Evolutionary conservation across 441 rosid genomes (phyloP), one percentile per base, ranked within the genome.

Genomic region (Manihot esculenta): DNA sequence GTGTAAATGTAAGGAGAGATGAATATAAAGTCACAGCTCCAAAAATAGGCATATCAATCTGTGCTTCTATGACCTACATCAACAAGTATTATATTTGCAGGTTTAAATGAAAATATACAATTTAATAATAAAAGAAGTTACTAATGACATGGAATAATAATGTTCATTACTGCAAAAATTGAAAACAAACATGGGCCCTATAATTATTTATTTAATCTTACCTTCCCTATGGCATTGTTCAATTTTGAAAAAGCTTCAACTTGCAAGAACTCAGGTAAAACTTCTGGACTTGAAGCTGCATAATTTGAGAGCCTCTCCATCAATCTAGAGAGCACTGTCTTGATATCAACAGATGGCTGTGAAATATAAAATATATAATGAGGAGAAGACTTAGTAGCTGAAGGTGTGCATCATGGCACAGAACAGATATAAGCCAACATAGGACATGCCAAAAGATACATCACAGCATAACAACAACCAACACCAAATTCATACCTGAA

Each of bases 251-350:
- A 95, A 67, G 99, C 99, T 83, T 91, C 99, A 56, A 95, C 98
- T 89, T 95, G 98, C 83, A 95, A 82, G 83, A 95, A 93, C 79
- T 90, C 96, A 21, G 99, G 99, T 74, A 95, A 81, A 68, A 85
- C 93, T 79, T 95, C 98, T 70, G 83, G 24, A 80, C 91, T 86
- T 79, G 87, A 89, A 74, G 97, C 95, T 70, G 99, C 98, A 81
- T 93, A 95, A 79, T 86, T 91, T 65, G 99, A 93, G 30, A 95
- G 87, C 84, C 99, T 89, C 83, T 95, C 98, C 99, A 95, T 95
- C 80, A 95, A 81, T 74, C 94, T 87, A 57, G 99, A 93, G 71
- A 95, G 87, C 75, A 93, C 97, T 8, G 97, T 95, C 93, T 89
- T 93, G 83, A 93, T 87, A 82, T 95, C 99, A 73, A 95, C 97